A percentile compares a stretch with the other conserved stretches of the same genome.
Evolutionary conservation across 1,284 basidiomycete species (phyloP).

Genomic region (Cutaneotrichosporon daszewskae): DNA sequence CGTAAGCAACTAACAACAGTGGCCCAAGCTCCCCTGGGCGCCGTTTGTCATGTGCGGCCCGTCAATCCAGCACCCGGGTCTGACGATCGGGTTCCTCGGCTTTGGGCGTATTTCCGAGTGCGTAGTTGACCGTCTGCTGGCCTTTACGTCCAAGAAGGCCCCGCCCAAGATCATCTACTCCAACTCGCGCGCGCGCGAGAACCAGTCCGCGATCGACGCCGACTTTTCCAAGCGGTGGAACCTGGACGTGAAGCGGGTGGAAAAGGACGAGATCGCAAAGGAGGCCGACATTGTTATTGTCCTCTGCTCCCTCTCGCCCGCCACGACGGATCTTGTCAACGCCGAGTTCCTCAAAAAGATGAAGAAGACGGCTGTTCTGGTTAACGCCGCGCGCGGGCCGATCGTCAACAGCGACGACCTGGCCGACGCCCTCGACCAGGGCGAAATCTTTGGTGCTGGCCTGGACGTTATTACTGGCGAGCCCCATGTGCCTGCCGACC

Average conservation of each 20-base stretch:
- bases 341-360: slow-evolving; percentile 68
- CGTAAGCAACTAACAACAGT: too few relatives aligned
- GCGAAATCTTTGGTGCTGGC: slow-evolving; percentile 83
- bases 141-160: slow-evolving; percentile 56
- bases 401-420: slow-evolving; percentile 85
- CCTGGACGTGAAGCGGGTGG: slow-evolving; percentile 59
- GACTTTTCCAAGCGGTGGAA: slow-evolving; percentile 52
- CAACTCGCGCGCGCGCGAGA: slow-evolving; percentile 31
- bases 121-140: slow-evolving; percentile 65
- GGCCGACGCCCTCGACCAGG: slow-evolving; percentile 65
- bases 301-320: slow-evolving; percentile 68
- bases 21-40: slow-evolving; percentile 65
- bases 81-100: slow-evolving; percentile 80
- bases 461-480: slow-evolving; percentile 93
- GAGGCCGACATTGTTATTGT: slow-evolving; percentile 77
- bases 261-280: slow-evolving; percentile 61
- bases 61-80: slow-evolving; percentile 49
- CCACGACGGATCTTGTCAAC: slow-evolving; percentile 68
- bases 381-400: slow-evolving; percentile 68
- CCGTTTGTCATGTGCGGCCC: slow-evolving; percentile 56
- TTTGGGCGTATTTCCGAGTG: slow-evolving; percentile 88
- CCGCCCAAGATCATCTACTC: slow-evolving; percentile 36
- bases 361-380: slow-evolving; percentile 73
- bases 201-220: slow-evolving; percentile 53
- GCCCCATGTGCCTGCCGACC: slow-evolving; percentile 66